phyloP scores from a whole-genome alignment of 1,139 yeast species.

The Barnettozyma hawaiiensis region DNA sequence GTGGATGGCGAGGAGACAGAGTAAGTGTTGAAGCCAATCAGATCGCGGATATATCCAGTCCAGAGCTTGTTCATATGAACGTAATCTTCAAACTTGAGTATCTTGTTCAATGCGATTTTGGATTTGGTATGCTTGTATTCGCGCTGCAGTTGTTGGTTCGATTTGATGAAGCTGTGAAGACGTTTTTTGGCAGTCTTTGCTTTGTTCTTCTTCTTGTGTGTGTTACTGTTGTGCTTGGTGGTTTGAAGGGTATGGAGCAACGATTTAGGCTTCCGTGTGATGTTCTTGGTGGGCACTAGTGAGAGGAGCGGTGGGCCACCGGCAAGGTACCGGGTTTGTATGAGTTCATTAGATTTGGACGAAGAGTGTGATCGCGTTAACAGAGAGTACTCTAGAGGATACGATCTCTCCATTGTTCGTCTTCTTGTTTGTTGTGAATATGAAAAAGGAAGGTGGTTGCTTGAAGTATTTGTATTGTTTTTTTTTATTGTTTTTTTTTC shows the following conservation, averaged over 20 bases:
- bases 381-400: conserved; percentile 29
- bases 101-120: conserved; percentile 15
- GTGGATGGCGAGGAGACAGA: conserved; percentile 7
- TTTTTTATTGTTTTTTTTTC: not conserved
- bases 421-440: not conserved
- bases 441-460: too few relatives aligned
- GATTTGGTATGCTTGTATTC: conserved; percentile 18
- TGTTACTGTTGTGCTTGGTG: conserved; percentile 10
- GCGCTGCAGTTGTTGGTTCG: conserved; percentile 11
- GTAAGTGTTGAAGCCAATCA: conserved; percentile 30
- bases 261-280: not conserved
- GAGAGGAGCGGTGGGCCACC: conserved; percentile 2
- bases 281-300: conserved; percentile 1
- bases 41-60: conserved; percentile 52
- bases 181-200: conserved; percentile 22
- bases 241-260: not conserved
- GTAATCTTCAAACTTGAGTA: conserved; percentile 53
- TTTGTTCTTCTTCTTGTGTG: conserved; percentile 2
- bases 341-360: conserved; percentile 39
- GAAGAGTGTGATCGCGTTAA: conserved; percentile 44
- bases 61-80: conserved; percentile 50
- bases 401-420: conserved; percentile 21
- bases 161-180: conserved; percentile 23
- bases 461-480: too few relatives aligned
- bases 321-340: conserved; percentile 44